Evolutionary conservation across 441 rosid genomes (phyloP), one percentile per base, ranked within the genome.

Genomic region (Populus trichocarpa): DNA sequence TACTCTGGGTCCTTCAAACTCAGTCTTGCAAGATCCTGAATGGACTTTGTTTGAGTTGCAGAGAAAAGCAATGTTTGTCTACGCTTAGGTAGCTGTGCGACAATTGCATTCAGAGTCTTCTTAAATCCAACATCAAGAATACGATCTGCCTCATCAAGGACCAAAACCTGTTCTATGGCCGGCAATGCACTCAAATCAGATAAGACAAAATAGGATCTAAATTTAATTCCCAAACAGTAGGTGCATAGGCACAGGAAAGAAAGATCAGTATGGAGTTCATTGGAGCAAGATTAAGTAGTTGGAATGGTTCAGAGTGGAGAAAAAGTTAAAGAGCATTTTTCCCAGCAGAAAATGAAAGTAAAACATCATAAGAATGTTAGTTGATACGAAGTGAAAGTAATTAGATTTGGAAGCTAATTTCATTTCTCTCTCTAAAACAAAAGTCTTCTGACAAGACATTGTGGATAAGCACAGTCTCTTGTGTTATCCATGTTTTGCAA

Each of bases 91-190:
- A 96, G 86, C 88, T 94, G 98, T 1, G 99, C 90, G 73, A 96
- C 79, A 35, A 96, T 96, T 63, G 97, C 96, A 89, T 96, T 90
- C 80, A 96, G 72, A 59, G 87, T 78, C 83, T 92, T 91, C 87
- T 91, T 92, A 79, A 96, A 96, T 20, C 94, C 95, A 81, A 88
- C 85, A 77, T 96, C 99, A 80, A 96, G 99, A 68, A 96, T 91
- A 28, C 97, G 97, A 82, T 96, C 99, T 77, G 99, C 99, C 90
- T 96, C 99, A 77, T 96, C 98, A 75, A 96, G 95, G 74, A 96
- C 91, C 91, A 96, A 82, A 84, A 90, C 88, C 99, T 96, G 93
- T 87, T 86, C 78, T 75, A 81, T 75, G 80, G 84, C 83, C 80
- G 82, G 76, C 86, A 81, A 77, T 74, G 46, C 71, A 78, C 69